Base-by-base conservation (phyloP, 129 eudicot genomes). In the Pittosporum tobira region DNA sequence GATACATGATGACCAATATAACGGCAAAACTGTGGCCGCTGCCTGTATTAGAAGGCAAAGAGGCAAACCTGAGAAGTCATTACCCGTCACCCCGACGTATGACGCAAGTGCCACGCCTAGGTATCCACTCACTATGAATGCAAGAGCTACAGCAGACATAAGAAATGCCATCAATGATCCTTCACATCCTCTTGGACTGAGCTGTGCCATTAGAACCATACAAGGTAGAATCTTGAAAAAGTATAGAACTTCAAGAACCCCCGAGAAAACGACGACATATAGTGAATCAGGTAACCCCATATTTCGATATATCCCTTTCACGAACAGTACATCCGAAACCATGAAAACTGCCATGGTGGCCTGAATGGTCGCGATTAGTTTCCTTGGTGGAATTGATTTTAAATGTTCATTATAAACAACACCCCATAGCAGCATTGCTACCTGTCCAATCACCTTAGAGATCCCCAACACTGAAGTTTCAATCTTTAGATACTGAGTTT, bases 81-180 rank as follows among this genome's bases (percentile, higher is more conserved):
- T 63, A 5, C 81, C 95, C 0, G 81, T 78, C 31, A 81, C 72
- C 48, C 77, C 67, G 28, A 79, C 73, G 47, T 45, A 76, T 1
- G 99, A 74, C 1, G 94, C 81, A 29, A 93, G 94, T 13, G 85
- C 83, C 19, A 93, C 96, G 1, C 99, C 99, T 0, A 93, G 65
- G 50, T 87, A 93, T 6, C 99, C 99, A 19, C 94, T 82, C 63
- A 84, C 69, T 23, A 93, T 87, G 44, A 83, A 70, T 5, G 99
- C 81, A 40, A 87, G 74, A 1, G 99, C 94, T 0, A 81, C 37
- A 28, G 91, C 72, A 13, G 96, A 93, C 88, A 75, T 87, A 1
- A 81, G 85, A 73, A 93, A 87, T 1, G 96, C 96, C 99, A 93
- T 93, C 23, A 93, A 18, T 12, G 99, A 87, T 6, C 99, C 99